Conservation (phyloP, 2,329 filamentous ascomycete species). For the Phoma sp. region DNA sequence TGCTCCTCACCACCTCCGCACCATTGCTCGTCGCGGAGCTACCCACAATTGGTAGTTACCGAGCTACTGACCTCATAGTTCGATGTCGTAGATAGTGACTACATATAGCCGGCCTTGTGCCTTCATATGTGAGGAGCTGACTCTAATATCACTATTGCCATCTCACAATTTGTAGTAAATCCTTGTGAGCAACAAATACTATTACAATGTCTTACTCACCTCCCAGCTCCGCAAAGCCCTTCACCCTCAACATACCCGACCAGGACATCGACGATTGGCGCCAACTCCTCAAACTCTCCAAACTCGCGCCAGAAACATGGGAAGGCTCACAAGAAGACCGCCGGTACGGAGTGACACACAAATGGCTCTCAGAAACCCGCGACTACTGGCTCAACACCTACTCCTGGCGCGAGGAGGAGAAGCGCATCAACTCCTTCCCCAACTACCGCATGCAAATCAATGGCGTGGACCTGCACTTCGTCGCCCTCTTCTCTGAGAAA, state of each 20-base stretch:
- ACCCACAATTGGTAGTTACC: neutral
- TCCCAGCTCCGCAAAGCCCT: conserved; percentile 38
- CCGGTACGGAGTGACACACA: conserved; percentile 37
- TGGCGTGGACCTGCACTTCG: conserved; percentile 58
- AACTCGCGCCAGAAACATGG: conserved; percentile 39
- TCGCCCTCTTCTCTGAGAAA: conserved; percentile 61
- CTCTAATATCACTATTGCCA: neutral
- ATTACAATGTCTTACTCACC: conserved; percentile 42
- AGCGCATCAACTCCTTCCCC: conserved; percentile 58
- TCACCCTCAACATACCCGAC: conserved; percentile 42
- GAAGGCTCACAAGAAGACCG: conserved; percentile 36
- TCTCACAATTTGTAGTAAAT: neutral
- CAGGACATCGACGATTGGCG: conserved; percentile 43
- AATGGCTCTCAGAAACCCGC: conserved; percentile 46
- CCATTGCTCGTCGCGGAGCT: neutral
- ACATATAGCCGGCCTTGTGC: conserved; percentile 5
- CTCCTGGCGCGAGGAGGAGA: conserved; percentile 47
- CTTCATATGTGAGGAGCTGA: neutral
- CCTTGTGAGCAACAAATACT: neutral
- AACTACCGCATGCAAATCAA: conserved; percentile 58
- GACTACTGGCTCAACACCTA: conserved; percentile 48
- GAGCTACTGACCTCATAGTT: conserved; percentile 8
- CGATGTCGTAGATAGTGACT: neutral
- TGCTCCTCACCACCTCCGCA: neutral
- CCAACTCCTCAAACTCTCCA: conserved; percentile 45